A percentile compares a stretch with the other conserved stretches of the same genome.
These are phyloP conservation scores for Psilocybe cyanescens DNA, from an alignment of 768 basidiomycete genomes.

Conservation along the genomic window DNA sequence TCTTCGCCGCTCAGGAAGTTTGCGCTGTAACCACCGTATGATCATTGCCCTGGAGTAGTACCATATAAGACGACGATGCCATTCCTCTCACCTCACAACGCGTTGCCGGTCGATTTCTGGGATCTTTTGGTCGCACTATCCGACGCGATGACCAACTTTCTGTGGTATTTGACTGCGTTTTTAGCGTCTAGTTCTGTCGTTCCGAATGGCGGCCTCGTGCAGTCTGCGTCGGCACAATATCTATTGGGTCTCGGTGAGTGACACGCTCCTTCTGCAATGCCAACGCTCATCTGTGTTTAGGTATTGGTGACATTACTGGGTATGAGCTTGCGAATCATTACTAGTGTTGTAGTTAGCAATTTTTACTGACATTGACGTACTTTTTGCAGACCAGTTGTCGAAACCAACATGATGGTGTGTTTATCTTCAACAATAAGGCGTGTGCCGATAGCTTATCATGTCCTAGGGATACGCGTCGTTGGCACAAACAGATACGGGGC, in stretches of 20 bases:
- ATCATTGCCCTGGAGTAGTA: neutral
- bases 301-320: slow-evolving; percentile 79
- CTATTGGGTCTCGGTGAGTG: slow-evolving; percentile 61
- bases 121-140: slow-evolving; percentile 37
- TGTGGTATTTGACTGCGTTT: slow-evolving; percentile 50
- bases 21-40: neutral
- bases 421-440: neutral
- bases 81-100: slow-evolving; percentile 35
- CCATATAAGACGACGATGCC: slow-evolving; percentile 30
- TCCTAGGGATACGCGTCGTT: slow-evolving; percentile 68
- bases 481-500: slow-evolving; percentile 69
- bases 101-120: slow-evolving; percentile 40
- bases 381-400: slow-evolving; percentile 65
- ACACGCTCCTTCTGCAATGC: neutral
- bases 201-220: slow-evolving; percentile 30
- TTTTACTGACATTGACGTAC: slow-evolving; percentile 15
- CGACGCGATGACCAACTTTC: slow-evolving; percentile 39
- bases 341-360: neutral
- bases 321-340: slow-evolving; percentile 27
- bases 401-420: slow-evolving; percentile 82
- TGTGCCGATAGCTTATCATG: neutral
- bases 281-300: slow-evolving; percentile 32
- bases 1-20: neutral
- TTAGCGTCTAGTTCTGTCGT: slow-evolving; percentile 37
- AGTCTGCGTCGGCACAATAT: slow-evolving; percentile 47